These are phyloP conservation scores for Blastobotrys ciferrii DNA, from an alignment of 1,139 yeast species.

Conservation along the genomic window DNA sequence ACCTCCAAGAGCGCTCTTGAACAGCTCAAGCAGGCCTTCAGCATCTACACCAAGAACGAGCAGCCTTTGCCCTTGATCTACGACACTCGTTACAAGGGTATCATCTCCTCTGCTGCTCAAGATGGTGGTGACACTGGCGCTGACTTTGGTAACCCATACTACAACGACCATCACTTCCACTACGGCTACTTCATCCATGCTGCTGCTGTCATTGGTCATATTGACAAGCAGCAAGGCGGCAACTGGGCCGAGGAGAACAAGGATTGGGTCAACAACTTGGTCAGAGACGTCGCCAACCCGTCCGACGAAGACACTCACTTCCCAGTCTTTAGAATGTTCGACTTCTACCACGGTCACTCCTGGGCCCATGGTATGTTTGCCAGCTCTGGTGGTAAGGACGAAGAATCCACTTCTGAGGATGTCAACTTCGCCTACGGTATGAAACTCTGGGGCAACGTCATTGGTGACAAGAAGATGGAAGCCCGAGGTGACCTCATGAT, in stretches of 20 bases:
- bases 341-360: slow-evolving; percentile 80
- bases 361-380: slow-evolving; percentile 79
- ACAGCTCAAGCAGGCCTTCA: slow-evolving; percentile 54
- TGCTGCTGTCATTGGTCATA: slow-evolving; percentile 69
- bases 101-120: slow-evolving; percentile 62
- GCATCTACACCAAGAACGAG: slow-evolving; percentile 47
- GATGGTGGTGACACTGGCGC: slow-evolving; percentile 50
- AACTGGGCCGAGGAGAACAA: slow-evolving; percentile 64
- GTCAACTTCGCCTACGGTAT: slow-evolving; percentile 78
- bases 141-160: slow-evolving; percentile 67
- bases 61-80: slow-evolving; percentile 63
- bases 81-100: slow-evolving; percentile 65
- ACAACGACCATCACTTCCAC: slow-evolving; percentile 82
- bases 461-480: slow-evolving; percentile 72
- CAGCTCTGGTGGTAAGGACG: slow-evolving; percentile 73
- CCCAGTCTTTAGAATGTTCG: slow-evolving; percentile 77
- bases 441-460: slow-evolving; percentile 75
- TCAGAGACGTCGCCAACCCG: slow-evolving; percentile 80
- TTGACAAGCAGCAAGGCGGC: slow-evolving; percentile 60
- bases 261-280: slow-evolving; percentile 61
- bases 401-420: slow-evolving; percentile 80
- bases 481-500: slow-evolving; percentile 76
- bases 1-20: slow-evolving; percentile 49
- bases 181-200: slow-evolving; percentile 77
- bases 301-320: slow-evolving; percentile 56